phyloP scores from a whole-genome alignment of 805 yeast species.

The Metschnikowia noctiluminum region DNA sequence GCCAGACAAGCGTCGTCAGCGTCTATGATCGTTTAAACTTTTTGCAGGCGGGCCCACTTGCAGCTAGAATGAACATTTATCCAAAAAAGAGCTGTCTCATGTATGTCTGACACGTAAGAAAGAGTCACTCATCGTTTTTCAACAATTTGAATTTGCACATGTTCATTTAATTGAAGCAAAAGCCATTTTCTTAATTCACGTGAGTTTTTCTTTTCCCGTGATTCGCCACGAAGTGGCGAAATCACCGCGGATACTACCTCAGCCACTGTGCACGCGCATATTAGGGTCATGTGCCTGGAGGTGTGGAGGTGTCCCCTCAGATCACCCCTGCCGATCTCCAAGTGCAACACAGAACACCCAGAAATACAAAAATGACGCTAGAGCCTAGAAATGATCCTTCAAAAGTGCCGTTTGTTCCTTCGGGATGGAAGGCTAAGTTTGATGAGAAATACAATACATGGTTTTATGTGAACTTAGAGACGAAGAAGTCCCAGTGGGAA shows the following conservation, averaged over 20 bases:
- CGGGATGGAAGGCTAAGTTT: slow-evolving; percentile 72
- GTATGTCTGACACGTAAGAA: too few species aligned
- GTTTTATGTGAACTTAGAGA: slow-evolving; percentile 74
- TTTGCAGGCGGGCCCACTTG: too few species aligned
- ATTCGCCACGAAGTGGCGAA: neutral
- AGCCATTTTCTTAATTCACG: too few species aligned
- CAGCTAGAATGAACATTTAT: too few species aligned
- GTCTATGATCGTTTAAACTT: too few species aligned
- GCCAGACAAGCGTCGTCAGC: too few species aligned
- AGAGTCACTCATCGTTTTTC: too few species aligned
- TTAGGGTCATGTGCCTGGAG: neutral
- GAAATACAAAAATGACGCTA: slow-evolving; percentile 4
- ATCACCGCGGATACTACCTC: neutral
- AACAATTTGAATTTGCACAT: too few species aligned
- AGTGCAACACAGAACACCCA: neutral
- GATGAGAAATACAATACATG: slow-evolving; percentile 68
- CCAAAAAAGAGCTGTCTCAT: too few species aligned
- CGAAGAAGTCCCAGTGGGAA: slow-evolving; percentile 89
- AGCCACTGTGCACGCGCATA: neutral
- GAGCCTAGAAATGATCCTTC: slow-evolving; percentile 20
- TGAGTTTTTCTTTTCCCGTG: neutral
- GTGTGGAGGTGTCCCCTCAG: neutral
- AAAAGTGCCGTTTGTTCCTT: slow-evolving; percentile 53
- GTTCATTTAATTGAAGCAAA: too few species aligned
- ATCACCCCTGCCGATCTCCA: too few species aligned